Percentiles rank a stretch among this genome's conserved stretches.
phyloP scores from a whole-genome alignment of 2,329 filamentous ascomycete species.

The Aspergillus aculeatinus region DNA sequence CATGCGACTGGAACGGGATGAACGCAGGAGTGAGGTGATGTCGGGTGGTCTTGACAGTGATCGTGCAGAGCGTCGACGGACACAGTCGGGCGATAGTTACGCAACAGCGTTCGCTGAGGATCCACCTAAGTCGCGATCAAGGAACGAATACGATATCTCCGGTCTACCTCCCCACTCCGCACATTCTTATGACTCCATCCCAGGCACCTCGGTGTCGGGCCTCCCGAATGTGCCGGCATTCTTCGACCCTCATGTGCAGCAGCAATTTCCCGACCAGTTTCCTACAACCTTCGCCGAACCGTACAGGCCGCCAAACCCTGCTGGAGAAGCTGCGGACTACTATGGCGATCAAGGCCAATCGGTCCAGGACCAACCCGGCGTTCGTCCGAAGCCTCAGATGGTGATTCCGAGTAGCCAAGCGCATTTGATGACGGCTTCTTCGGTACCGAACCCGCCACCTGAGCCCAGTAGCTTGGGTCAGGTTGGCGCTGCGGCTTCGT shows the following conservation, averaged over 20 bases:
- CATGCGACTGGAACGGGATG: conserved; percentile 23
- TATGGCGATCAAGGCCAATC: conserved; percentile 64
- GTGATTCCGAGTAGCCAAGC: conserved; percentile 57
- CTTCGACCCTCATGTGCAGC: conserved; percentile 51
- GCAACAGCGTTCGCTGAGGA: conserved; percentile 21
- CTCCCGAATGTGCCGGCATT: conserved; percentile 25
- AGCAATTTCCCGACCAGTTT: conserved; percentile 62
- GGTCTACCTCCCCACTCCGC: neutral
- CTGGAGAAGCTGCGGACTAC: conserved; percentile 60
- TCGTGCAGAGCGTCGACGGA: conserved; percentile 29
- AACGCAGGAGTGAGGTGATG: conserved; percentile 20
- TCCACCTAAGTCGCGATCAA: conserved; percentile 24
- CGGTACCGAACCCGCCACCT: conserved; percentile 53
- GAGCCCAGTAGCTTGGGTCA: conserved; percentile 56
- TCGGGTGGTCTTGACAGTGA: conserved; percentile 16
- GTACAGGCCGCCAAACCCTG: conserved; percentile 47
- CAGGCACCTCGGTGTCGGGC: conserved; percentile 19
- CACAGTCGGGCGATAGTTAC: conserved; percentile 30
- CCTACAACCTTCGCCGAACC: conserved; percentile 47
- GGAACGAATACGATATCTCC: conserved; percentile 3
- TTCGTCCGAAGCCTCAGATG: conserved; percentile 53
- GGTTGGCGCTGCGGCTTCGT: conserved; percentile 55
- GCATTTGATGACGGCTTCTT: conserved; percentile 56
- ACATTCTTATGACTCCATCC: neutral
- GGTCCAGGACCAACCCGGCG: conserved; percentile 59